Evolutionary conservation across 2,329 filamentous ascomycete genomes (phyloP).

Genomic region (Trichophyton schoenleinii): DNA sequence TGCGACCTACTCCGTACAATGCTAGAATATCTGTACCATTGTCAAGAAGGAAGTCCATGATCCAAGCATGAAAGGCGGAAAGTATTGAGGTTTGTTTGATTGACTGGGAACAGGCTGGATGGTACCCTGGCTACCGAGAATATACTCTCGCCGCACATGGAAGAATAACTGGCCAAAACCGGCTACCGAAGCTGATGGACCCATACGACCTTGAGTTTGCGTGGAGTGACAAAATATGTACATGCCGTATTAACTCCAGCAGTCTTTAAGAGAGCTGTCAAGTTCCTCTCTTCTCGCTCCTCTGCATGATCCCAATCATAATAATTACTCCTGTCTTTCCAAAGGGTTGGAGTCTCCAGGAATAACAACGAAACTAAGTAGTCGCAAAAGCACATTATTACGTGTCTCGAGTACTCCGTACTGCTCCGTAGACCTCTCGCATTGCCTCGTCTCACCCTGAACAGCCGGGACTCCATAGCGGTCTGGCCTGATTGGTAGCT

Average conservation of each 20-base stretch:
- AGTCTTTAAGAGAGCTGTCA: neutral
- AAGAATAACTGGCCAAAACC: slow-evolving; percentile 25
- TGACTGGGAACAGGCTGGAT: slow-evolving; percentile 31
- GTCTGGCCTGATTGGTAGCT: neutral
- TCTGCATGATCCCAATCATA: too few relatives aligned
- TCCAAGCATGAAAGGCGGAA: neutral
- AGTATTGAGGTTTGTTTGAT: slow-evolving; percentile 22
- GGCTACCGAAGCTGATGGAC: slow-evolving; percentile 21
- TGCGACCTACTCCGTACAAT: slow-evolving; percentile 18
- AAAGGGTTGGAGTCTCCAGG: too few relatives aligned
- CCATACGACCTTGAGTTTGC: slow-evolving; percentile 22
- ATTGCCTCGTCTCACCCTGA: too few relatives aligned
- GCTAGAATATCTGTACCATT: slow-evolving; percentile 20
- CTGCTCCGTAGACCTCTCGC: neutral
- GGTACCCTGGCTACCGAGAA: slow-evolving; percentile 28
- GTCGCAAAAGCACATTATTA: neutral
- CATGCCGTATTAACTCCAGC: neutral
- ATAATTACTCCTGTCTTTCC: too few relatives aligned
- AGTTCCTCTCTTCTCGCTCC: neutral
- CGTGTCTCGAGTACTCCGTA: neutral
- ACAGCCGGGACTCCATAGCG: too few relatives aligned
- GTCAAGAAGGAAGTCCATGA: slow-evolving; percentile 6
- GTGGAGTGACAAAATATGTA: slow-evolving; percentile 18
- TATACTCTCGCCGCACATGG: slow-evolving; percentile 26
- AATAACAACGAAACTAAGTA: neutral